These are phyloP conservation scores for Yueomyces sp. DNA, from an alignment of 805 yeast genomes.

Conservation along the genomic window DNA sequence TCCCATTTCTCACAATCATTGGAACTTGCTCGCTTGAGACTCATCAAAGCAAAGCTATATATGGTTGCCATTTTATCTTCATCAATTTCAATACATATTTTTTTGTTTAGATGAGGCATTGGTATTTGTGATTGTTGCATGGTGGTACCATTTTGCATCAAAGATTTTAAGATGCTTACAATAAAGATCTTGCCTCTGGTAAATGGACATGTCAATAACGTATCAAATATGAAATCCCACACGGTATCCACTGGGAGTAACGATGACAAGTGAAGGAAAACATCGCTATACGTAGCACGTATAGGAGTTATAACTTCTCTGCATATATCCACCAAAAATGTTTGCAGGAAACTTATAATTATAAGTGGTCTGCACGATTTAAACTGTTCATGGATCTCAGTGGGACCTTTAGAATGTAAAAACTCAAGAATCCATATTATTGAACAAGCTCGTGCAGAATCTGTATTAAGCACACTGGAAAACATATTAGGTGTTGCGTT, in stretches of 20 bases:
- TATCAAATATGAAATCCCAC: constrained; percentile 50
- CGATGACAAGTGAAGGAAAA: constrained; percentile 50
- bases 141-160: constrained; percentile 22
- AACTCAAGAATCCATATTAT: constrained; percentile 19
- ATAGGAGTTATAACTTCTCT: constrained; percentile 26
- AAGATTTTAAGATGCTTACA: constrained; percentile 55
- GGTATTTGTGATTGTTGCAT: constrained; percentile 1
- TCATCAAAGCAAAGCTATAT: constrained; percentile 27
- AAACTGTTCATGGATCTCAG: constrained; percentile 3
- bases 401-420: constrained; percentile 16
- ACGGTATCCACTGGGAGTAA: constrained; percentile 41
- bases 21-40: constrained; percentile 21
- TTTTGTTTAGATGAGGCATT: constrained; percentile 17
- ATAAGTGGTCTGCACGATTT: constrained; percentile 13
- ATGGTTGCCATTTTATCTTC: constrained; percentile 31
- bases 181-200: constrained; percentile 45
- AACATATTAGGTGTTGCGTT: constrained; percentile 29
- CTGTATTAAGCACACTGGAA: constrained; percentile 13
- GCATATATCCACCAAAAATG: constrained; percentile 28
- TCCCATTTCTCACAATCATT: constrained; percentile 2
- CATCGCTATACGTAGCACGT: constrained; percentile 36
- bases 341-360: constrained; percentile 29
- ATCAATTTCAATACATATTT: constrained; percentile 31
- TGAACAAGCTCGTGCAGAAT: constrained; percentile 17
- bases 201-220: constrained; percentile 57